Percentiles rank a stretch among this genome's conserved stretches.
These are phyloP conservation scores for Leptosphaerulina australis DNA, from an alignment of 2,329 filamentous ascomycete species.

Conservation along the genomic window DNA sequence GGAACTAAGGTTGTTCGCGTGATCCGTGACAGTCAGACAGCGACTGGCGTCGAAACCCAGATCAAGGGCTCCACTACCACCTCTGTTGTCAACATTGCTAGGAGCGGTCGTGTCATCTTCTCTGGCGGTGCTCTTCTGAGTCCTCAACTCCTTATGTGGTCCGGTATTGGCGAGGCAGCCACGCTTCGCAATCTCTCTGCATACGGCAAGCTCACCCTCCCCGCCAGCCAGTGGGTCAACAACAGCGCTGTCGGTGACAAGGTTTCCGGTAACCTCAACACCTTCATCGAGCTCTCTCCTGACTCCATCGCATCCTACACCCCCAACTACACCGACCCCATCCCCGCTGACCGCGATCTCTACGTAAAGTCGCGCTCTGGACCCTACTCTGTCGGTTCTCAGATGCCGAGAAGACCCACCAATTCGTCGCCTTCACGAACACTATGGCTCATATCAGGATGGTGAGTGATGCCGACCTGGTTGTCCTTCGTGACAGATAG, in stretches of 20 bases:
- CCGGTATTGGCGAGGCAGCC: conserved; percentile 44
- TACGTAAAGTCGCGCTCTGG: conserved; percentile 59
- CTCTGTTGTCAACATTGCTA: conserved; percentile 36
- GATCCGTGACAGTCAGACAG: conserved; percentile 48
- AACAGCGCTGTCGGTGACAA: conserved; percentile 57
- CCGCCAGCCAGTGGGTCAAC: conserved; percentile 55
- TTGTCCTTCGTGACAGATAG: neutral
- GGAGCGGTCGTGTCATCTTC: conserved; percentile 39
- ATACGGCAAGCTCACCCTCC: conserved; percentile 45
- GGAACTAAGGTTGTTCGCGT: conserved; percentile 54
- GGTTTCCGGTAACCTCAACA: conserved; percentile 64
- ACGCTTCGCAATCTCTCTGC: conserved; percentile 40
- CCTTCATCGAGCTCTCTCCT: conserved; percentile 57
- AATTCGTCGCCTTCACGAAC: conserved; percentile 14
- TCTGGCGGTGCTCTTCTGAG: conserved; percentile 44
- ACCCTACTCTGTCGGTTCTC: conserved; percentile 60
- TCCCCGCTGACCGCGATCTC: conserved; percentile 50
- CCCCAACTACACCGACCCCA: conserved; percentile 55
- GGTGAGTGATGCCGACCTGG: conserved; percentile 4
- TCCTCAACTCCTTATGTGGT: conserved; percentile 50
- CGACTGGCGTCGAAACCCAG: conserved; percentile 52
- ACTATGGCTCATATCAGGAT: neutral
- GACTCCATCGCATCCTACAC: conserved; percentile 55
- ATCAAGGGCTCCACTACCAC: conserved; percentile 41
- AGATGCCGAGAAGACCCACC: conserved; percentile 35